Base-by-base conservation (phyloP, 805 yeast genomes). In the Pichia manshurica region DNA sequence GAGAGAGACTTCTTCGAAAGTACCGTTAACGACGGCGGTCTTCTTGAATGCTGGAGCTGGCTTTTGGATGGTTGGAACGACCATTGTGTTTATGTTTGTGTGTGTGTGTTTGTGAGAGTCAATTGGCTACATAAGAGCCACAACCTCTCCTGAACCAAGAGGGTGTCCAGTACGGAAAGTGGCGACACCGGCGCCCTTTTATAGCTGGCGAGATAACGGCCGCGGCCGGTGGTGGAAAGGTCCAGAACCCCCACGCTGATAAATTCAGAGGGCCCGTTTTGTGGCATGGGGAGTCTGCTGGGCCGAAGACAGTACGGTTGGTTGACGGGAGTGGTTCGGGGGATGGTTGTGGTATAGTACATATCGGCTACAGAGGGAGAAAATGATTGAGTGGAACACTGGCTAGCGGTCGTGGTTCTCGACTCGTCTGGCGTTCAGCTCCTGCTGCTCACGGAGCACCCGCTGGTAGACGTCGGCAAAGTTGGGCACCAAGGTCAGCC, bases 11-110 rank as follows among this genome's bases (percentile, higher is more conserved):
- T 93, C 97, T 78, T 93, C 98, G 68, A 93, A 91, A 57, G 80
- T 76, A 73, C 98, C 98, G 75, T 91, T 90, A 61, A 93, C 79
- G 66, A 93, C 98, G 68, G 99, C 99, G 61, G 95, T 87, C 78
- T 91, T 93, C 71, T 77, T 86, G 87, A 93, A 93, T 51, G 80
- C 60, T 71, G 99, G 99, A 66, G 99, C 99, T 70, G 91, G 96
- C 70, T 88, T 82, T 77, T 89, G 96, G 65, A 91, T 87, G 64
- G 74, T 73, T 55, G 95, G 89, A 68, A 52, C 55, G 42, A 49
- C 55, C 97, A 90, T 91, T 77, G 58, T 71, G 39, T 33, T 6
- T 15, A n/a, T n/a, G n/a, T 33, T 33, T n/a, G 5, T 22, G 23
- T 34, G 17, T 28, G 22, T 12, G 21, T 28, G 37, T 23, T 17